phyloP scores from a whole-genome alignment of 2,329 filamentous ascomycete genomes.

The Lizonia empirigonia region DNA sequence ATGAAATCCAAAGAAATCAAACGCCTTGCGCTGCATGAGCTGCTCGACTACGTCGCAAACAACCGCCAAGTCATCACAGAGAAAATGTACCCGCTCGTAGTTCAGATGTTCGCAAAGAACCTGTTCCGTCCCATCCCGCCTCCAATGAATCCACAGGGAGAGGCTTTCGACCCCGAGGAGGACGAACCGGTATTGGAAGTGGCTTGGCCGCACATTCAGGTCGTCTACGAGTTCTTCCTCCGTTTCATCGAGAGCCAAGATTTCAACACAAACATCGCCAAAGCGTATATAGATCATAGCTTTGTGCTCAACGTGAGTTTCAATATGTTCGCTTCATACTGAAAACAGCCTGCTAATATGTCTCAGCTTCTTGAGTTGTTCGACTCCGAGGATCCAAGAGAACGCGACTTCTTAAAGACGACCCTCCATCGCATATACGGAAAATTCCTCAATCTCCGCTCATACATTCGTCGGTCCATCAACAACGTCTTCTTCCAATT shows the following conservation, averaged over 20 bases:
- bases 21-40: conserved; percentile 89
- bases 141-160: conserved; percentile 95
- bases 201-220: conserved; percentile 98
- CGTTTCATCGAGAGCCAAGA: conserved; percentile 99
- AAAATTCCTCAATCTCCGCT: conserved; percentile 96
- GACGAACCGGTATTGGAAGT: conserved; percentile 98
- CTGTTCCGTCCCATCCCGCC: conserved; percentile 96
- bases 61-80: conserved; percentile 98
- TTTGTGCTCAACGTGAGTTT: conserved; percentile 78
- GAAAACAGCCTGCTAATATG: conserved; percentile 22
- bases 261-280: conserved; percentile 99
- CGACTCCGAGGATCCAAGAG: conserved; percentile 95
- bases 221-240: conserved; percentile 99
- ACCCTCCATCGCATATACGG: conserved; percentile 98
- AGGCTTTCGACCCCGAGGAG: conserved; percentile 98
- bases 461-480: conserved; percentile 96
- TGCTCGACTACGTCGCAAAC: conserved; percentile 97
- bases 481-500: conserved; percentile 99
- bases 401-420: conserved; percentile 97
- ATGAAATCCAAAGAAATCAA: conserved; percentile 99
- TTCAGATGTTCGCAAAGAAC: conserved; percentile 99
- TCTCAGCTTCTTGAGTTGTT: conserved; percentile 87
- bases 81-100: conserved; percentile 97
- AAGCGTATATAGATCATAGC: conserved; percentile 97
- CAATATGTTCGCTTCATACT: background rate